Evolutionary conservation across 306 rosid genomes (phyloP).

Genomic region (Crataegus laevigata): DNA sequence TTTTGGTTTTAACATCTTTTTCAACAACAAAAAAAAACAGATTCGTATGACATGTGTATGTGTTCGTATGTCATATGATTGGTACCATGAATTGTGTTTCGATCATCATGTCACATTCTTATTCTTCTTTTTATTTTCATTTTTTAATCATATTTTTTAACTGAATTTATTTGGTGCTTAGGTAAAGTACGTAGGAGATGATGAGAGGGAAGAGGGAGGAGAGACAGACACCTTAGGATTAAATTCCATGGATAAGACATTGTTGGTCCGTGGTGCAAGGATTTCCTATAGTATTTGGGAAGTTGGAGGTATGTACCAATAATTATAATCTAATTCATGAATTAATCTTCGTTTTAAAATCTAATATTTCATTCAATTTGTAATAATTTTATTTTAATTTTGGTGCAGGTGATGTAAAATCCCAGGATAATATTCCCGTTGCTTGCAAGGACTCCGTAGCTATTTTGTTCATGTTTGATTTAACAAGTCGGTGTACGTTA

Average conservation of each 20-base stretch:
- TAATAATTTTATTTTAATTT: not conserved
- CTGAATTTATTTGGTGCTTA: slow-evolving; percentile 6
- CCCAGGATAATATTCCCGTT: slow-evolving; percentile 46
- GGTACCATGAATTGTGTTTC: not conserved
- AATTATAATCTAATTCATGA: not conserved
- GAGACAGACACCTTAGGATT: slow-evolving; percentile 30
- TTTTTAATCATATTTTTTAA: not conserved
- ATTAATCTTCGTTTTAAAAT: not conserved
- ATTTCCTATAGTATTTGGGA: slow-evolving; percentile 88
- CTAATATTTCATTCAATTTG: not conserved
- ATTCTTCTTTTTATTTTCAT: not conserved
- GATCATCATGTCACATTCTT: not conserved
- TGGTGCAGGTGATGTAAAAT: slow-evolving; percentile 49
- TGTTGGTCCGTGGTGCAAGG: slow-evolving; percentile 67
- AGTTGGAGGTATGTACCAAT: slow-evolving; percentile 52
- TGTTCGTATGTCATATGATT: not conserved
- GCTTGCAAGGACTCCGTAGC: slow-evolving; percentile 93
- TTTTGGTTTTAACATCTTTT: too few relatives aligned
- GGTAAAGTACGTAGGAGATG: slow-evolving; percentile 75
- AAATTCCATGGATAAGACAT: slow-evolving; percentile 59
- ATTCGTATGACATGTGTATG: not conserved
- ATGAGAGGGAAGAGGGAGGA: slow-evolving; percentile 23
- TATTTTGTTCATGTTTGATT: slow-evolving; percentile 89
- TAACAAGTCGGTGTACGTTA: slow-evolving; percentile 88
- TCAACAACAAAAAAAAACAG: too few relatives aligned